These are phyloP conservation scores for Plasmodium gonderi DNA, from an alignment of 169 alveolate species.

Conservation along the genomic window DNA sequence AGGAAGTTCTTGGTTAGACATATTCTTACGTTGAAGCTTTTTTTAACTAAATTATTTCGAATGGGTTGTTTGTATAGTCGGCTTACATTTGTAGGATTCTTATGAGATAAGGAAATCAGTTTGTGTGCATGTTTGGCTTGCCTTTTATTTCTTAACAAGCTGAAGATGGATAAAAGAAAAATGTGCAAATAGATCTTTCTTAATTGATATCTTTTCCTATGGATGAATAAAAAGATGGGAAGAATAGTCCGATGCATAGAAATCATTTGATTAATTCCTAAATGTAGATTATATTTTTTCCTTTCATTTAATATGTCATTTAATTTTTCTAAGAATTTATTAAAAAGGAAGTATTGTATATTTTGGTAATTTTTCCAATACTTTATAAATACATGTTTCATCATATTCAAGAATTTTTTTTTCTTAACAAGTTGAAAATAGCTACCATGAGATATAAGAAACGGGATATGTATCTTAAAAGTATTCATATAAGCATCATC, in stretches of 20 bases:
- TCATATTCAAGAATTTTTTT: not conserved
- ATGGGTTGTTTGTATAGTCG: too few species aligned
- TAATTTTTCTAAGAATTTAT: not conserved
- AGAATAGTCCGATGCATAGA: not conserved
- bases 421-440: not conserved
- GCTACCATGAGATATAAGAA: not conserved
- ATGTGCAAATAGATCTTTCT: not conserved
- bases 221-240: not conserved
- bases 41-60: too few species aligned
- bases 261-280: slow-evolving; percentile 19
- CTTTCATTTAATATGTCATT: not conserved
- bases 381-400: not conserved
- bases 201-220: not conserved
- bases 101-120: too few species aligned
- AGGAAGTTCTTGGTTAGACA: too few species aligned
- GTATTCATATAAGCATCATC: not conserved
- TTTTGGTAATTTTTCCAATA: not conserved
- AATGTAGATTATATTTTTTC: not conserved
- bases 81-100: too few species aligned
- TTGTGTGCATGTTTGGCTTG: too few species aligned
- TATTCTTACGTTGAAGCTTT: too few species aligned
- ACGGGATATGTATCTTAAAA: not conserved
- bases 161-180: not conserved
- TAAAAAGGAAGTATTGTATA: not conserved
- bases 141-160: not conserved